Conservation (phyloP, 1,284 basidiomycete species). For the Afroboletus lepidellus region DNA sequence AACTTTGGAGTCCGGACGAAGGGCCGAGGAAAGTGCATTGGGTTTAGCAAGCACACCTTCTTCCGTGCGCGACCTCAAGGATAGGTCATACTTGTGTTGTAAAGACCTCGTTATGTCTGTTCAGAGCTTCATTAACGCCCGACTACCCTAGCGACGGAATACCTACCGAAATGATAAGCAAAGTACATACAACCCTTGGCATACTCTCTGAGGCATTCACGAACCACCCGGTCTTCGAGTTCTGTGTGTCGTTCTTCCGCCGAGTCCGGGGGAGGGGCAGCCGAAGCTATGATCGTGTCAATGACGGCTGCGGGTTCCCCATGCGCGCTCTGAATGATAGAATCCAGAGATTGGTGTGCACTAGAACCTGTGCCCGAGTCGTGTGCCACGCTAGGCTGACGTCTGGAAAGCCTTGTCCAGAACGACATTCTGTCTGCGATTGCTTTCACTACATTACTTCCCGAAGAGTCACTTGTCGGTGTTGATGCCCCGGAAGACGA, state of each 20-base stretch:
- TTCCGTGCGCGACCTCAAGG: slow-evolving; percentile 53
- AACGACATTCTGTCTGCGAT: slow-evolving; percentile 68
- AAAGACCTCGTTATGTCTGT: slow-evolving; percentile 76
- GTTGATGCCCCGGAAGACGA: slow-evolving; percentile 56
- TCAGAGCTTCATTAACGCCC: neutral
- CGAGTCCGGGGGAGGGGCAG: slow-evolving; percentile 57
- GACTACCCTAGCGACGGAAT: neutral
- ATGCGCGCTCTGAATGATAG: slow-evolving; percentile 47
- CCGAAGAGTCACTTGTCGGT: slow-evolving; percentile 46
- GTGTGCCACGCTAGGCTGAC: slow-evolving; percentile 29
- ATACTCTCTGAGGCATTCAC: slow-evolving; percentile 68
- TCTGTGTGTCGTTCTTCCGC: slow-evolving; percentile 66
- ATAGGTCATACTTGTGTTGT: slow-evolving; percentile 73
- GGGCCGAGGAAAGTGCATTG: slow-evolving; percentile 37
- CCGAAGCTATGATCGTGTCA: slow-evolving; percentile 52
- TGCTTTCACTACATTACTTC: slow-evolving; percentile 55
- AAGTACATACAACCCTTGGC: slow-evolving; percentile 81
- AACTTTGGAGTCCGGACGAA: slow-evolving; percentile 39
- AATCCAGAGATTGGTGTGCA: slow-evolving; percentile 46
- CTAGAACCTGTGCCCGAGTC: slow-evolving; percentile 21
- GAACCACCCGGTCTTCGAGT: slow-evolving; percentile 75
- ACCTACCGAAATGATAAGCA: slow-evolving; percentile 70
- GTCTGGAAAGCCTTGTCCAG: slow-evolving; percentile 58
- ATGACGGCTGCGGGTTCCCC: slow-evolving; percentile 52
- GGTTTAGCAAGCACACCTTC: slow-evolving; percentile 57